Evolutionary conservation across 306 rosid species (phyloP).

Genomic region (Cicer chorassanicum): DNA sequence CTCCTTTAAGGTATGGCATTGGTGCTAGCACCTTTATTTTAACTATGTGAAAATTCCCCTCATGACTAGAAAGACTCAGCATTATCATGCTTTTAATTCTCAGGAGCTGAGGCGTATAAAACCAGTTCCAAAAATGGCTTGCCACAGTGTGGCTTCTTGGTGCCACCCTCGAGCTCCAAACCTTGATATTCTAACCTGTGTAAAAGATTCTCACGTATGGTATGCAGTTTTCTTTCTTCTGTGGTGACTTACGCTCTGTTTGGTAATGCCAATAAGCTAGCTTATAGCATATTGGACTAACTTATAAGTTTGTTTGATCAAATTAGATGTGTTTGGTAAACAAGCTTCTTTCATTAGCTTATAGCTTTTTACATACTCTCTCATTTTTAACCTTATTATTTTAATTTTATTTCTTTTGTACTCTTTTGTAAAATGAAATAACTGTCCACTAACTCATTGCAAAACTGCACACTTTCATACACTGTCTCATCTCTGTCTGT

Average conservation of each 20-base stretch:
- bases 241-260: constrained; percentile 20
- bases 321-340: too few species aligned
- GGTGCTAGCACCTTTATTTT: constrained; percentile 25
- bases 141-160: constrained; percentile 99
- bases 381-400: too few species aligned
- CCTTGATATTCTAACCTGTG: constrained; percentile 96
- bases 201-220: constrained; percentile 98
- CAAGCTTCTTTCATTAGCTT: too few species aligned
- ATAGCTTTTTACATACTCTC: too few species aligned
- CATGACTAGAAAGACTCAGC: constrained; percentile 41
- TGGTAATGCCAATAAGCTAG: too few species aligned
- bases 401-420: too few species aligned
- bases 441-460: too few species aligned
- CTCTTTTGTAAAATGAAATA: too few species aligned
- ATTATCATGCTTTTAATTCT: constrained; percentile 41
- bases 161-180: constrained; percentile 99
- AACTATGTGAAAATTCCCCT: constrained; percentile 34
- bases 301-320: too few species aligned
- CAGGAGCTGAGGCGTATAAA: constrained; percentile 97
- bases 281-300: too few species aligned
- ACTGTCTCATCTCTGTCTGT: too few species aligned
- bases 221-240: constrained; percentile 44
- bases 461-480: too few species aligned
- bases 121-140: constrained; percentile 94
- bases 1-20: constrained; percentile 76